phyloP scores from a whole-genome alignment of 2,329 filamentous ascomycete genomes.

The Fusarium sp. region DNA sequence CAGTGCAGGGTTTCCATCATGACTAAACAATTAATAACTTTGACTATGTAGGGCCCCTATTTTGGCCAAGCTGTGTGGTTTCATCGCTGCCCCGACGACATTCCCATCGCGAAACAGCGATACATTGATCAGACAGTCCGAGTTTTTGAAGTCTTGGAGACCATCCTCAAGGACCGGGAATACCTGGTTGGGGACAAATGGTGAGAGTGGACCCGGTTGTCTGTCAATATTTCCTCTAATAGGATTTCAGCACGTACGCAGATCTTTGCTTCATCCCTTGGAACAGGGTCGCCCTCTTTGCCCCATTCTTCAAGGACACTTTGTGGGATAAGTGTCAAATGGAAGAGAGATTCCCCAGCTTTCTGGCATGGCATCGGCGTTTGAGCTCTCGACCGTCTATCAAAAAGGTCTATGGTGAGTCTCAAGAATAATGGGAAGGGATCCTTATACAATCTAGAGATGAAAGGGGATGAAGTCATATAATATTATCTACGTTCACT shows the following conservation, averaged over 20 bases:
- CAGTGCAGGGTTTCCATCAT: not conserved
- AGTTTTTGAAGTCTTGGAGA: not conserved
- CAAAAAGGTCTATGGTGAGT: not conserved
- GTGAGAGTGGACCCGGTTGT: not conserved
- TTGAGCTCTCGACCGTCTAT: not conserved
- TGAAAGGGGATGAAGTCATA: not conserved
- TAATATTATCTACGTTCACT: not conserved
- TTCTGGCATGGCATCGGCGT: not conserved
- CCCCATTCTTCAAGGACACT: not conserved
- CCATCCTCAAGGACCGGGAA: not conserved
- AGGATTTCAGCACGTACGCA: not conserved
- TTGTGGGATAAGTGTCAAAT: not conserved
- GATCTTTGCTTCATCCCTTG: not conserved
- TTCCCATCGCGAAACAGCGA: not conserved
- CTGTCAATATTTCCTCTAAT: not conserved
- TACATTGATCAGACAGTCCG: not conserved
- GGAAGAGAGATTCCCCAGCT: not conserved
- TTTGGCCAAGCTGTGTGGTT: not conserved
- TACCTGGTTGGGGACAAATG: not conserved
- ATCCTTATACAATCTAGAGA: not conserved
- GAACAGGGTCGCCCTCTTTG: not conserved
- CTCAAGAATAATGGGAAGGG: not conserved
- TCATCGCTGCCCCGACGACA: not conserved
- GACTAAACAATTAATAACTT: not conserved
- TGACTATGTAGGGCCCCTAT: not conserved